Base-by-base conservation (phyloP, 371 early-diverging fungal species). In the Syncephalastrum sp. region DNA sequence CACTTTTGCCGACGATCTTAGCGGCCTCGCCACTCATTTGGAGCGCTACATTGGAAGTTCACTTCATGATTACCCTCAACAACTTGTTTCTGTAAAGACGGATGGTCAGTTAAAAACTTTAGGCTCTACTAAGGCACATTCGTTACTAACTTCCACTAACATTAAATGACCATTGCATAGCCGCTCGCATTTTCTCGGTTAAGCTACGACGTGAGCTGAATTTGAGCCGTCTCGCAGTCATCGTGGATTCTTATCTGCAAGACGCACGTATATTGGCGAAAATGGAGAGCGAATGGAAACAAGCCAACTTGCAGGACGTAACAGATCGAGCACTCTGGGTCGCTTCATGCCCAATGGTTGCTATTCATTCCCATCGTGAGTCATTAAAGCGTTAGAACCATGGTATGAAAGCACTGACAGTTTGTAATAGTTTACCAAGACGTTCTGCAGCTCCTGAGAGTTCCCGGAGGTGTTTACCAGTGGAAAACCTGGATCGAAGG, bases 241-340 rank as follows among this genome's bases (percentile, higher is more conserved):
- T 33, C 38, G 38, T 33, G 12, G 38, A 33, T 10, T 6, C 12
- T 12, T 33, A 33, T 33, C 38, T 33, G 38, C 38, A 33, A 33
- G 38, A 33, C 38, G 12, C 38, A 10, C 38, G 2, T 10, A 33
- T 33, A 0, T 10, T 33, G 12, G 10, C 7, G 10, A 33, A 33
- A 33, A 33, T 33, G 38, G 38, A 33, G 38, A 33, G 2, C 10
- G 38, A 33, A 2, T 33, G 38, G 38, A 33, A 33, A 5, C 6
- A 33, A 10, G 10, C 38, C 10, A 33, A 33, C 10, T 33, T 33
- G 10, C 38, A 33, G 10, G 38, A 33, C 8, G 38, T 33, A 10
- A 33, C 10, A 10, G 83, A 81, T 29, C 83, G 83, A 51, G 74
- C 77, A 5, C 53, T 69, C 15, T 84, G 83, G 84, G 67, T 82